Base-by-base conservation (phyloP, 2,329 filamentous ascomycete species). In the Trichoderma sp. region DNA sequence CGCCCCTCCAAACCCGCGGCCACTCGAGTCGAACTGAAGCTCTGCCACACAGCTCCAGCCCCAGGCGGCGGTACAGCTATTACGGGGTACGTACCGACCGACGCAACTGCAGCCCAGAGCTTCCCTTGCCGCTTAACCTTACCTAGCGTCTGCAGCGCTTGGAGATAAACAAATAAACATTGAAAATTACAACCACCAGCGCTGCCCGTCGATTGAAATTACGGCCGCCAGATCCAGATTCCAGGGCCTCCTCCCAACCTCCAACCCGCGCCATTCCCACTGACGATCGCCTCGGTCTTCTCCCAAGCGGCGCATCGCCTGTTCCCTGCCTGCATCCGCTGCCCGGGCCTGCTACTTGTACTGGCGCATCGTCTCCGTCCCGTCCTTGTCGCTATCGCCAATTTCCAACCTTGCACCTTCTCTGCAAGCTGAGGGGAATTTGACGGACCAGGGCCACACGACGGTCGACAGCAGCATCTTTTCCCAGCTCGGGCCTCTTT, bases 131-230 rank as follows among this genome's bases (percentile, higher is more conserved):
- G 61, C 58, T 65, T 56, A 63, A 52, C n/a, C n/a, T n/a, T n/a
- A n/a, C n/a, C n/a, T n/a, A n/a, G 66, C 65, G 59, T 62, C 61
- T 66, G 56, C 67, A 63, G 51, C 67, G 67, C 66, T 66, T 63
- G 60, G 60, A 41, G 61, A 74, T 75, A 74, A 75, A 75, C 69
- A 75, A 75, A 75, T 73, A 75, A 75, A 75, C 74, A 75, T 54
- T 63, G 74, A 71, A 61, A 43, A 61, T 52, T 43, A 54, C 61
- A 62, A 52, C 44, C 52, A 34, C 45, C n/a, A 47, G 39, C 26
- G 19, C 34, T 39, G 19, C 58, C 52, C 44, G 47, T 48, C 41
- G 57, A 61, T 65, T 66, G 63, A 64, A 64, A 47, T 30, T 9
- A 59, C 34, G 54, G 51, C 64, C 58, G 24, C 58, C 17, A 17